Conservation (phyloP, 257 asterid genomes). For the Ilex asprella region DNA sequence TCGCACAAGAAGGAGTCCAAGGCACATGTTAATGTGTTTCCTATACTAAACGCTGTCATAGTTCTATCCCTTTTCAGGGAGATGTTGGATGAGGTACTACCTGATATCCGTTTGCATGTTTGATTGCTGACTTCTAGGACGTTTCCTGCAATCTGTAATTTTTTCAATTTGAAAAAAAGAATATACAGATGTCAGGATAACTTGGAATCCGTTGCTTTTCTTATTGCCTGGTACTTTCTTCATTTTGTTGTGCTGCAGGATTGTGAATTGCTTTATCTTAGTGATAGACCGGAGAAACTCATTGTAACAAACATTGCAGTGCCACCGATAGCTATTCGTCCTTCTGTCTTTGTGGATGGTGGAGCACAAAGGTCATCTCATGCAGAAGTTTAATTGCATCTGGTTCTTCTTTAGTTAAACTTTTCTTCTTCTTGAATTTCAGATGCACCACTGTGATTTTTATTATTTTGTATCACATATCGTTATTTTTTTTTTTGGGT, state of each 20-base stretch:
- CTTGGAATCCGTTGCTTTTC: neutral
- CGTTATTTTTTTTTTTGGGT: no score
- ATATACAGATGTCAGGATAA: neutral
- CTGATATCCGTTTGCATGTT: constrained; percentile 9
- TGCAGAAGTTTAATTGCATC: constrained; percentile 3
- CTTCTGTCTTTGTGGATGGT: constrained; percentile 91
- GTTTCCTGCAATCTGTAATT: constrained; percentile 5
- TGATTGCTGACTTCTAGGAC: neutral
- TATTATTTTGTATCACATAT: no score
- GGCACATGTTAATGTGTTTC: constrained; percentile 31
- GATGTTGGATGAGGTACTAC: constrained; percentile 70
- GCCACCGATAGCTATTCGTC: constrained; percentile 87
- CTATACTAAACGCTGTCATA: constrained; percentile 47
- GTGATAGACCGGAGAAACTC: constrained; percentile 86
- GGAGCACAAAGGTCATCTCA: constrained; percentile 60
- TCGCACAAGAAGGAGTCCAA: constrained; percentile 48
- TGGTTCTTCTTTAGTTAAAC: constrained; percentile 1
- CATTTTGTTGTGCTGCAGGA: constrained; percentile 42
- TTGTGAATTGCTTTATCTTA: constrained; percentile 77
- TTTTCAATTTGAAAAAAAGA: neutral
- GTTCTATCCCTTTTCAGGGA: constrained; percentile 60
- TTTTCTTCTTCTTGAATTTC: constrained; percentile 3
- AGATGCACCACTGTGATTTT: neutral
- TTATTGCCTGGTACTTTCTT: neutral
- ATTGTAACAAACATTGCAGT: constrained; percentile 68